Evolutionary conservation across 1,139 yeast genomes (phyloP).

Genomic region (Diutina siamensis): DNA sequence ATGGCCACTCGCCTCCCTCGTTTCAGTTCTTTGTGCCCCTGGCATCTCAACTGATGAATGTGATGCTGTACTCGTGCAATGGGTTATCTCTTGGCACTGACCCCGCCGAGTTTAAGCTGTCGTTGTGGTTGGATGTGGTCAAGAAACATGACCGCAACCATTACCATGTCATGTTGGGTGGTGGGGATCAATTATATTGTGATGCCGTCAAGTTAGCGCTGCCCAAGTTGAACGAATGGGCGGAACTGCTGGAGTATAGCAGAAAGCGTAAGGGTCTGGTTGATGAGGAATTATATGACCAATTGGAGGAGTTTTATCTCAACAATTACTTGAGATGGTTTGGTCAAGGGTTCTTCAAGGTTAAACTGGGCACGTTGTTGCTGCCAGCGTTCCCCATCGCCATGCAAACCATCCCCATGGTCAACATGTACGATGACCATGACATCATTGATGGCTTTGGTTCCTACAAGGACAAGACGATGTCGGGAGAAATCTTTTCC

Average conservation of each 20-base stretch:
- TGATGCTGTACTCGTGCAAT: constrained; percentile 77
- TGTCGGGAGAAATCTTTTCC: constrained; percentile 55
- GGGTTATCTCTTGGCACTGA: constrained; percentile 79
- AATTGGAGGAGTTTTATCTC: constrained; percentile 56
- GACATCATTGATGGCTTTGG: constrained; percentile 96
- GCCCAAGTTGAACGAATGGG: constrained; percentile 50
- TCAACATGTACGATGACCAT: constrained; percentile 83
- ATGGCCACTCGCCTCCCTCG: constrained; percentile 10
- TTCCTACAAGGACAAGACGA: constrained; percentile 65
- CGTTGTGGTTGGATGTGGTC: constrained; percentile 79
- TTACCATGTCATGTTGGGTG: constrained; percentile 93
- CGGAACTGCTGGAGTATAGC: constrained; percentile 35
- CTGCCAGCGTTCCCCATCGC: constrained; percentile 66
- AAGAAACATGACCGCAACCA: constrained; percentile 47
- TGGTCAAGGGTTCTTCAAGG: constrained; percentile 80
- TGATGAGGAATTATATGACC: constrained; percentile 34
- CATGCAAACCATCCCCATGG: constrained; percentile 69
- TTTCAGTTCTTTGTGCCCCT: constrained; percentile 49
- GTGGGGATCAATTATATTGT: constrained; percentile 92
- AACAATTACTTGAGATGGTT: constrained; percentile 77
- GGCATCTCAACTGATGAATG: constrained; percentile 54
- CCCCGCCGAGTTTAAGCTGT: constrained; percentile 54
- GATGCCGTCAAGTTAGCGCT: constrained; percentile 65
- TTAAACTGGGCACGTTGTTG: constrained; percentile 48
- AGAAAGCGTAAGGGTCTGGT: constrained; percentile 32